Evolutionary conservation across 768 basidiomycete genomes (phyloP).

Genomic region (Suillus tomentosus): DNA sequence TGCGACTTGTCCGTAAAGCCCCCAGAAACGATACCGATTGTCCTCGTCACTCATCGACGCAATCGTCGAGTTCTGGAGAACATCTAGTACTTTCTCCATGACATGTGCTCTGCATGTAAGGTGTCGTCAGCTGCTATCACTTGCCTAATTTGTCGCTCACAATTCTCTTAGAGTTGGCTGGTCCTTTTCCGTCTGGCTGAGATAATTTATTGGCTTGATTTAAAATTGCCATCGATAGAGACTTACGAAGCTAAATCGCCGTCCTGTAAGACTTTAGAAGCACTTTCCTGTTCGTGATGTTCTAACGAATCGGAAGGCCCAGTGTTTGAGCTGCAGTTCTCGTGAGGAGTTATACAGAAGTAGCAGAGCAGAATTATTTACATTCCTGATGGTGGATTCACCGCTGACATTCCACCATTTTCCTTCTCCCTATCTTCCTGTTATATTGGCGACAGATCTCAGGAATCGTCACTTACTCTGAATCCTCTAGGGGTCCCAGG

Average conservation of each 20-base stretch:
- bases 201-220: neutral
- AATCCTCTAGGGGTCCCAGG: neutral
- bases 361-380: neutral
- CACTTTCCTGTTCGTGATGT: neutral
- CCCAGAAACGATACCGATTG: slow-evolving; percentile 15
- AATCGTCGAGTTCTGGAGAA: neutral
- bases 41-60: neutral
- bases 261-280: neutral
- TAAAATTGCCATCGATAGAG: neutral
- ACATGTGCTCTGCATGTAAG: neutral
- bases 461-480: neutral
- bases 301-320: neutral
- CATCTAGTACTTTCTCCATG: neutral
- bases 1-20: neutral
- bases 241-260: neutral
- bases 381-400: neutral
- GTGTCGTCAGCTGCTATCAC: neutral
- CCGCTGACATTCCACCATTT: neutral
- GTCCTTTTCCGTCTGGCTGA: neutral
- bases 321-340: neutral
- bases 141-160: neutral
- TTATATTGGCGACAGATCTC: neutral
- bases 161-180: neutral
- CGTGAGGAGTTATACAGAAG: neutral
- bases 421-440: neutral